Base-by-base conservation (phyloP, 2,329 filamentous ascomycete genomes). In the Pseudogymnoascus sp. region DNA sequence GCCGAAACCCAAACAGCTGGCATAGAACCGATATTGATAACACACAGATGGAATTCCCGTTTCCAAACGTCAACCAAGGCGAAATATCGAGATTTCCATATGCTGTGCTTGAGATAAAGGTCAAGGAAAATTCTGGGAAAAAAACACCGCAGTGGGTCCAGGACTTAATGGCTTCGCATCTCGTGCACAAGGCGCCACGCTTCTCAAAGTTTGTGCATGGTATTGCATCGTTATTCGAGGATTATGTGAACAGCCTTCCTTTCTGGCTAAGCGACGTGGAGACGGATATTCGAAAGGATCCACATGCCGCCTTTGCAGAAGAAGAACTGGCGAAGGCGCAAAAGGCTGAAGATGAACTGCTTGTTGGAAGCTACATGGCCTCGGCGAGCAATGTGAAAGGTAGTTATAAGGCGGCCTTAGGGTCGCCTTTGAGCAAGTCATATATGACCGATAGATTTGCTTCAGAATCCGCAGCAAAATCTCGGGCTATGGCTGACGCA, bases 161-260 rank as follows among this genome's bases (percentile, higher is more conserved):
- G 67, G 94, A 99, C 67, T 77, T 99, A 67, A 97, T 96, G 84
- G 82, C 84, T 59, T 97, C 91, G 4, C 93, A 99, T 73, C 82
- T 99, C 4, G 89, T 99, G 65, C 91, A 96, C 71, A 86, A 91
- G 50, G 87, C 89, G 0, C 90, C 92, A 1, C 85, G 89, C 58
- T 99, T 99, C 76, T 97, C 91, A 69, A 99, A 99, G 74, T 99
- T 97, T 68, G 89, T 96, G 2, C 93, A 99, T 69, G 94, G 94
- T 64, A 87, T 95, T 4, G 92, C 93, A 6, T 87, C 88, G 38
- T 80, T 99, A 2, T 97, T 97, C 67, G 94, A 97, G 69, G 91
- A 99, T 74, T 85, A 96, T 70, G 92, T 99, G 73, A 97, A 97
- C 76, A 92, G 85, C 64, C 86, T 97, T 70, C 94, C 94, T 12